Evolutionary conservation across 1,284 basidiomycete genomes (phyloP).

Genomic region (Polyporus tsugae): DNA sequence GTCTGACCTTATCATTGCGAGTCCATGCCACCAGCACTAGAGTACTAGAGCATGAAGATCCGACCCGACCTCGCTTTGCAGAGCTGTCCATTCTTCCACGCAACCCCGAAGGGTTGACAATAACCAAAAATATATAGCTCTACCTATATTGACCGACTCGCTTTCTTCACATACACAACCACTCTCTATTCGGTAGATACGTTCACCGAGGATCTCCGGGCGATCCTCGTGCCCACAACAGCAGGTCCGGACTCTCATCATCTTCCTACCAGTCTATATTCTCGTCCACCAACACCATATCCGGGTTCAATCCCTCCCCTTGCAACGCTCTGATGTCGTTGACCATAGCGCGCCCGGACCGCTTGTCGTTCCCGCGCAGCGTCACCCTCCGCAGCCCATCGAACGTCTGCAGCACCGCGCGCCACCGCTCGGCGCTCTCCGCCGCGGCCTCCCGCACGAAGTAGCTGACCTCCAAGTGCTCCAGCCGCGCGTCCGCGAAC

Average conservation of each 20-base stretch:
- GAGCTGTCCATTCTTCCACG: neutral
- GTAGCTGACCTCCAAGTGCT: constrained; percentile 1
- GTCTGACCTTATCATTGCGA: no score
- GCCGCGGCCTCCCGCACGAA: neutral
- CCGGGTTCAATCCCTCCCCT: neutral
- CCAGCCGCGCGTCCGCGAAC: neutral
- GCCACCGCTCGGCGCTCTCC: neutral
- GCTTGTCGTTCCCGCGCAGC: neutral
- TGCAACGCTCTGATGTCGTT: neutral
- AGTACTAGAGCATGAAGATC: no score
- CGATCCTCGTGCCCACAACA: neutral
- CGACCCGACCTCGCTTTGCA: no score
- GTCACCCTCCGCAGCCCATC: neutral
- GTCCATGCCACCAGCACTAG: no score
- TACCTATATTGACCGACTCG: neutral
- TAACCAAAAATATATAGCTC: neutral
- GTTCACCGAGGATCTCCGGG: neutral
- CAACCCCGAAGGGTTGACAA: neutral
- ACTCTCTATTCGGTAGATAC: neutral
- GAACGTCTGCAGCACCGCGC: constrained; percentile 1
- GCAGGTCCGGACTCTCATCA: neutral
- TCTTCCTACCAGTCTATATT: neutral
- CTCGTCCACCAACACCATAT: neutral
- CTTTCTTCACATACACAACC: neutral
- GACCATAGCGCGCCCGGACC: neutral